A percentile compares a stretch with the other conserved stretches of the same genome.
These are phyloP conservation scores for Litchi chinensis DNA, from an alignment of 345 rosid species.

Conservation along the genomic window DNA sequence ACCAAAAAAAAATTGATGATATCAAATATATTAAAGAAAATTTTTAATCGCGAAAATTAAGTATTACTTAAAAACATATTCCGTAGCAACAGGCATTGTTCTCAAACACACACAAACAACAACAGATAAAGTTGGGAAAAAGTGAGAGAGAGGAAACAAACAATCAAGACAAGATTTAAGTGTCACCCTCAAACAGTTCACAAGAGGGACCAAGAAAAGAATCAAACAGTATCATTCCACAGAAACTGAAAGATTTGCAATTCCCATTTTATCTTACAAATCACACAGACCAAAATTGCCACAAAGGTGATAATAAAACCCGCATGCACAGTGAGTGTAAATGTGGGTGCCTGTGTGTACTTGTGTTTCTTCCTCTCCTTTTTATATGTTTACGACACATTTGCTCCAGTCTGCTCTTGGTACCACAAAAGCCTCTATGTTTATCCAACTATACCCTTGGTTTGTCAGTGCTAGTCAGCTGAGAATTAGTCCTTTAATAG, in stretches of 20 bases:
- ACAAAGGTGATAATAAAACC: constrained; percentile 2
- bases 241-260: background rate
- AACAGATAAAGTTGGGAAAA: background rate
- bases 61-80: background rate
- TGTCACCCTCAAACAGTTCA: background rate
- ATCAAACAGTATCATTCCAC: background rate
- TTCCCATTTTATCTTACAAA: background rate
- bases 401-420: background rate
- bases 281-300: background rate
- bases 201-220: background rate
- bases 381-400: background rate
- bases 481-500: background rate
- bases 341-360: background rate
- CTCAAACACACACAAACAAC: background rate
- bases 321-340: background rate
- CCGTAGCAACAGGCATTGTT: background rate
- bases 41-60: background rate
- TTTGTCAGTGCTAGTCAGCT: background rate
- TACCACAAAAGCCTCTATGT: background rate
- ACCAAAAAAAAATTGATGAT: background rate
- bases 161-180: background rate
- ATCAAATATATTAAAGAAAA: background rate
- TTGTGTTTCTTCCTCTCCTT: background rate
- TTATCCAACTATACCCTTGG: background rate
- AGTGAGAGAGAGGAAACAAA: background rate